Conservation (phyloP, 495 filamentous ascomycete genomes). For the Platismatia glauca region DNA sequence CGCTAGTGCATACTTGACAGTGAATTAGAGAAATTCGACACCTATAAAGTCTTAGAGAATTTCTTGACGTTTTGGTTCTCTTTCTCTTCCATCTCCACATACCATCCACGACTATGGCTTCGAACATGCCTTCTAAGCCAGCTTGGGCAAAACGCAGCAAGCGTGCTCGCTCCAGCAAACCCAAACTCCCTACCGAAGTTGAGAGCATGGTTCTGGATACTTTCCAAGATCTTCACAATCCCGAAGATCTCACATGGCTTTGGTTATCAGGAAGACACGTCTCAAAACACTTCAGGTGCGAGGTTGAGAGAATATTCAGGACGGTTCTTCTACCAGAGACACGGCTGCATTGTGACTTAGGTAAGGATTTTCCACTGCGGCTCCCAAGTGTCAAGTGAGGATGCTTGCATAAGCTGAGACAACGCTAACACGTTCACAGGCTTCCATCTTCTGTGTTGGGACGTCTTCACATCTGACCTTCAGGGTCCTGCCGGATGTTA, state of each 20-base stretch:
- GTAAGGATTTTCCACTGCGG: neutral
- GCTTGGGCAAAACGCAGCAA: neutral
- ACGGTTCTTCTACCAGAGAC: neutral
- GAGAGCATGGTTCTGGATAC: neutral
- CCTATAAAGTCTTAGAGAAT: no score
- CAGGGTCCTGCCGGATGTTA: neutral
- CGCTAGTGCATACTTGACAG: neutral
- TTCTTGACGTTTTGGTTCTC: neutral
- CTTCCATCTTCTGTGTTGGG: neutral
- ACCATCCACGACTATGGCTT: no score
- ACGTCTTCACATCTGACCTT: neutral
- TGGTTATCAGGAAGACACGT: constrained; percentile 2
- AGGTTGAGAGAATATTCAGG: constrained; percentile 1
- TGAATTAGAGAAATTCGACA: neutral
- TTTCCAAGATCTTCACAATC: neutral
- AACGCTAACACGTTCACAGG: neutral
- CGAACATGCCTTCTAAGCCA: neutral
- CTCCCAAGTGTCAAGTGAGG: neutral
- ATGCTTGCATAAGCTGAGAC: neutral
- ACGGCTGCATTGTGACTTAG: neutral
- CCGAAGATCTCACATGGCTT: constrained; percentile 3
- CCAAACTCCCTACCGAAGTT: neutral
- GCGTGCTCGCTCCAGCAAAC: neutral
- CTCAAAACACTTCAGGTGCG: neutral
- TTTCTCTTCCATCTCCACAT: neutral